Evolutionary conservation across 805 yeast genomes (phyloP).

Genomic region (Hanseniaspora taiwanica): DNA sequence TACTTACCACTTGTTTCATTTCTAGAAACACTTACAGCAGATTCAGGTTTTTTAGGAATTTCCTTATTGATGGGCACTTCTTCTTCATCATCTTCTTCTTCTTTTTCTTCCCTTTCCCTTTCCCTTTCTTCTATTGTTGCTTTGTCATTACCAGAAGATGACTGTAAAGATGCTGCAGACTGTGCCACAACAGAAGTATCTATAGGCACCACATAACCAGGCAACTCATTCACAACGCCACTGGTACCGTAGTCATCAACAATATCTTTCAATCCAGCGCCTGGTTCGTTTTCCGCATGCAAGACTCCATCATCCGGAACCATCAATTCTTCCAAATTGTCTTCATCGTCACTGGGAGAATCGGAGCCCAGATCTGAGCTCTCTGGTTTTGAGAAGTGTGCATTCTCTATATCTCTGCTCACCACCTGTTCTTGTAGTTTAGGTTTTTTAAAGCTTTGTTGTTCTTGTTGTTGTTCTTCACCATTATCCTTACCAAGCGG

Average conservation of each 20-base stretch:
- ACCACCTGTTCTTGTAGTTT: neutral
- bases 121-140: constrained; percentile 12
- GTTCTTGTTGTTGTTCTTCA: constrained; percentile 1
- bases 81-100: constrained; percentile 7
- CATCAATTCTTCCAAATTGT: neutral
- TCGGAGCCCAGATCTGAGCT: neutral
- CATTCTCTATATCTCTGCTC: neutral
- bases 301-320: constrained; percentile 5
- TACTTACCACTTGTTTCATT: constrained; percentile 19
- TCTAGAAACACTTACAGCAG: constrained; percentile 16
- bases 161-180: constrained; percentile 20
- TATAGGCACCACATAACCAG: no score
- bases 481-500: neutral
- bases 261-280: constrained; percentile 4
- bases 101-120: constrained; percentile 10
- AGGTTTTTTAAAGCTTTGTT: constrained; percentile 2
- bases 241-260: constrained; percentile 22
- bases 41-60: constrained; percentile 9
- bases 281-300: constrained; percentile 5
- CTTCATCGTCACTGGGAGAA: neutral
- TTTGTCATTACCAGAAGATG: constrained; percentile 9
- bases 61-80: neutral
- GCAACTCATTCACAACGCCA: no score
- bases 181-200: no score
- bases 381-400: constrained; percentile 1